phyloP scores from a whole-genome alignment of 2,329 filamentous ascomycete genomes.

The Aspergillus hiratsukae region DNA sequence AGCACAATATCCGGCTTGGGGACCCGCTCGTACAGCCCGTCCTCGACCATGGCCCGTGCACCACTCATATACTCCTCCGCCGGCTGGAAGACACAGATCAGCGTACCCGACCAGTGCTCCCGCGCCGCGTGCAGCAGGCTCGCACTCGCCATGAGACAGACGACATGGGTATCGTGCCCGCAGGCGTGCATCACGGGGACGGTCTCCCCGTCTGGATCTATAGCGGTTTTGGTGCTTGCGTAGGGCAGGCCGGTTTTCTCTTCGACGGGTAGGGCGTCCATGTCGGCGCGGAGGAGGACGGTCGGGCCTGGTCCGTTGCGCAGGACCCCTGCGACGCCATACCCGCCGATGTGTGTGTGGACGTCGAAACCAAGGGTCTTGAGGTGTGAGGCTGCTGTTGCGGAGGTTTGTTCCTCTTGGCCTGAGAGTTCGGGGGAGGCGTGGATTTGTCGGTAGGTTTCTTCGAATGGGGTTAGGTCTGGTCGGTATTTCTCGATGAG shows the following conservation, averaged over 20 bases:
- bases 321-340: slow-evolving; percentile 55
- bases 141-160: slow-evolving; percentile 53
- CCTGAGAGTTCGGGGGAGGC: slow-evolving; percentile 53
- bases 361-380: slow-evolving; percentile 40
- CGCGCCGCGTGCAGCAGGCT: slow-evolving; percentile 43
- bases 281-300: slow-evolving; percentile 58
- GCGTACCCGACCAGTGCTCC: slow-evolving; percentile 53
- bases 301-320: slow-evolving; percentile 53
- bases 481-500: slow-evolving; percentile 38
- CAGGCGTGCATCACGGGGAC: slow-evolving; percentile 65
- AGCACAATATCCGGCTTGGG: slow-evolving; percentile 55
- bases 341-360: slow-evolving; percentile 52
- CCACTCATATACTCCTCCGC: slow-evolving; percentile 58
- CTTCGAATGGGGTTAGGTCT: slow-evolving; percentile 44
- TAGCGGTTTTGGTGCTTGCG: slow-evolving; percentile 46
- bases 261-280: slow-evolving; percentile 57
- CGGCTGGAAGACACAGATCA: slow-evolving; percentile 60
- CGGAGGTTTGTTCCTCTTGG: slow-evolving; percentile 51
- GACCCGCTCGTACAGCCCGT: slow-evolving; percentile 51
- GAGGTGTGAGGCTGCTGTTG: slow-evolving; percentile 42
- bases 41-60: slow-evolving; percentile 56
- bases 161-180: slow-evolving; percentile 64
- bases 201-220: slow-evolving; percentile 44
- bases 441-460: slow-evolving; percentile 55
- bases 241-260: slow-evolving; percentile 55